Evolutionary conservation across 2,329 filamentous ascomycete genomes (phyloP), one percentile per base, ranked within the genome.

Genomic region (Chaetomiaceae sp.): DNA sequence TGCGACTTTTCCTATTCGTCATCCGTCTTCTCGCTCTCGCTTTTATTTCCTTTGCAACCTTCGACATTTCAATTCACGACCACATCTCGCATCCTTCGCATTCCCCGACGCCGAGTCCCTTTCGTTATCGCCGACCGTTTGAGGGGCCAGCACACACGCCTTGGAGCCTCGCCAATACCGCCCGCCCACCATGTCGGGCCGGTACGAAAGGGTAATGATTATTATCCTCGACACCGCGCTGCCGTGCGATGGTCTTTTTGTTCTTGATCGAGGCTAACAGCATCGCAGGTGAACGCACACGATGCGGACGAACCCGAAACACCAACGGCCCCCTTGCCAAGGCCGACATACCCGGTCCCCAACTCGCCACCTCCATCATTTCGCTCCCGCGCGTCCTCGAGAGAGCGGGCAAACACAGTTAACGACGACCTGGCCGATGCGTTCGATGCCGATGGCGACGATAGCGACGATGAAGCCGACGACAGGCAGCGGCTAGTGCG

Each of bases 371-470:
- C 83, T 33, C 92, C 92, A 2, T 96, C 92, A 1, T 97, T 96
- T 70, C 89, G 84, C 67, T 96, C 91, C 41, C 82, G 87, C 65
- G 77, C 86, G 27, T 89, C 89, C 71, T 71, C 75, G 74, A 68
- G 61, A 43, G 69, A 67, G 50, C 70, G 68, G 45, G 64, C 62
- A 48, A 67, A 63, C 55, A 67, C 62, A 8, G 86, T 89, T 54
- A 84, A 96, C 62, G 78, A 86, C 55, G 85, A 88, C n/a, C 79
- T 99, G 13, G 89, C 88, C 60, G 92, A 97, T 66, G 90, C 93
- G 1, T 99, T 99, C 68, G 92, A 89, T 65, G 82, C 86, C 63
- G 87, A 86, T 59, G 86, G 85, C 55, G 88, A 86, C 55, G 86
- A 86, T 56, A 84, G 84, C 64, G 86, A 87, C 50, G 78, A 88